Base-by-base conservation (phyloP, 441 rosid genomes). In the Adansonia gregorii region DNA sequence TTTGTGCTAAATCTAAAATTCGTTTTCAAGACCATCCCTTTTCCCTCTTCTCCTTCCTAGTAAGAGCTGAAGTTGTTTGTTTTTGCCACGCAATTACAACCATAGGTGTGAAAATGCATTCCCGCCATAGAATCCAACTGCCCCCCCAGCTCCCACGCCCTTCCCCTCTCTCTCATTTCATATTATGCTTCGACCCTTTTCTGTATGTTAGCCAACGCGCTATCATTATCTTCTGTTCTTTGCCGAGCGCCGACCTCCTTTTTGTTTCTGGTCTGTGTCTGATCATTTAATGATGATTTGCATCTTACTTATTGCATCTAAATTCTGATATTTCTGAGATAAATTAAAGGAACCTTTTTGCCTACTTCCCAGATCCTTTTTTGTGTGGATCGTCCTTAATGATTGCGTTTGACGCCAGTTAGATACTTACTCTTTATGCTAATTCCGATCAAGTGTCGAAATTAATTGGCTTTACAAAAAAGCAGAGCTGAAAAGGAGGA, bases 31-130 rank as follows among this genome's bases (percentile, higher is more conserved):
- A 51, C 81, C 2, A 56, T 19, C 51, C 19, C 63, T n/a, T 19
- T 19, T 43, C 24, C 63, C 22, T 15, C 58, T 75, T 76, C 83
- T 22, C 56, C 78, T 67, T 41, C 80, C 78, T 20, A 27, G 74
- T 27, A 78, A 55, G 55, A 72, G 69, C 72, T 58, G 48, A 55
- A 17, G 78, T 77, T 84, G 82, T 81, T 82, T 70, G 84, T 70
- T 83, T 76, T 64, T 73, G 85, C 71, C 68, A 81, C 39, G 81
- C 78, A 80, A 83, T 78, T 66, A 80, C 81, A 66, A 76, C 87
- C 89, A 65, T 81, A 71, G 7, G 76, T 79, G 79, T 39, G 81
- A 63, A 76, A 58, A 74, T 72, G 76, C 78, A 78, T 74, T 76
- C 87, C 77, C 64, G 82, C 87, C 86, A 74, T 67, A 81, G 78